Evolutionary conservation across 2,329 filamentous ascomycete genomes (phyloP).

Genomic region (Ceratocystis papillata): DNA sequence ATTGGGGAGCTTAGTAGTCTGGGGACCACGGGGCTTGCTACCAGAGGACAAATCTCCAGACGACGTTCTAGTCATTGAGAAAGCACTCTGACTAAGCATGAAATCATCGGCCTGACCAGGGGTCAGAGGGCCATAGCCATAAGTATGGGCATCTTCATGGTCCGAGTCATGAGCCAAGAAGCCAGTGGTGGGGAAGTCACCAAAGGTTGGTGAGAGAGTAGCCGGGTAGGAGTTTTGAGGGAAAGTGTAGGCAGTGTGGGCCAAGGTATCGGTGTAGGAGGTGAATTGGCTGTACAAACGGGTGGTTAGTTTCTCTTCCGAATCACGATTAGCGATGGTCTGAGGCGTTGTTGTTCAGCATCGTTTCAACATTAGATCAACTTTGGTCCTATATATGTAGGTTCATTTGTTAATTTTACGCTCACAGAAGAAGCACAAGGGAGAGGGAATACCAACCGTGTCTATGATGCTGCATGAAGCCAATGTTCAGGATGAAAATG

Average conservation of each 20-base stretch:
- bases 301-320: conserved; percentile 20
- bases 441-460: conserved; percentile 21
- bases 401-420: conserved; percentile 11
- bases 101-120: conserved; percentile 12
- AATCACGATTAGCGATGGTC: not conserved
- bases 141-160: conserved; percentile 14
- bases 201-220: conserved; percentile 10
- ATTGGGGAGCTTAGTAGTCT: conserved; percentile 12
- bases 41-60: conserved; percentile 20
- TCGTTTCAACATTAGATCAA: conserved; percentile 17
- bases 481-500: conserved; percentile 18
- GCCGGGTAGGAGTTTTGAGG: conserved; percentile 13
- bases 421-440: not conserved
- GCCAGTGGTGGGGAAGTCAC: conserved; percentile 11
- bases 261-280: conserved; percentile 18
- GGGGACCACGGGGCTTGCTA: conserved; percentile 10
- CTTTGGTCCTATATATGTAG: conserved; percentile 19
- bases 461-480: conserved; percentile 12
- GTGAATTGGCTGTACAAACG: conserved; percentile 13
- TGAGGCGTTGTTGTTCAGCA: conserved; percentile 13
- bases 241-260: conserved; percentile 18
- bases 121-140: conserved; percentile 14
- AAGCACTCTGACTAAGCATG: conserved; percentile 19
- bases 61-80: conserved; percentile 20
- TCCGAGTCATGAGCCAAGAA: conserved; percentile 9